Evolutionary conservation across 768 basidiomycete genomes (phyloP).

Genomic region (Gymnopilus junonius): DNA sequence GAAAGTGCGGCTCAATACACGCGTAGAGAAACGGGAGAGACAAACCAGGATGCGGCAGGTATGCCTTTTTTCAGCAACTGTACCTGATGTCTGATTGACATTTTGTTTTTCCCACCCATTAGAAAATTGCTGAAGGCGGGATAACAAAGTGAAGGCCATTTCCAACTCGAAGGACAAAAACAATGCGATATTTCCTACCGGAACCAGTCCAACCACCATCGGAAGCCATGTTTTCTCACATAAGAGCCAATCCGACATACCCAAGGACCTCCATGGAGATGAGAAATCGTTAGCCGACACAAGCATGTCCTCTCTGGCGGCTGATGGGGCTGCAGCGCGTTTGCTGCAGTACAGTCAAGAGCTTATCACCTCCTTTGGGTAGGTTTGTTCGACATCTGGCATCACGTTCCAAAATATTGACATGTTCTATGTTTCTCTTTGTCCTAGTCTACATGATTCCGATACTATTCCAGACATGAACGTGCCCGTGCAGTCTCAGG

Average conservation of each 20-base stretch:
- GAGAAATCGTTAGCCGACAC: slow-evolving; percentile 19
- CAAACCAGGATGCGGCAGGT: slow-evolving; percentile 18
- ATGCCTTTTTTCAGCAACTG: slow-evolving; percentile 11
- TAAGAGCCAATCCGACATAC: slow-evolving; percentile 5
- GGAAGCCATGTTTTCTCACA: slow-evolving; percentile 14
- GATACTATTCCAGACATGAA: not conserved
- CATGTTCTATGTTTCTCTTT: slow-evolving; percentile 19
- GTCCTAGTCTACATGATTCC: slow-evolving; percentile 13
- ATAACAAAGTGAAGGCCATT: slow-evolving; percentile 26
- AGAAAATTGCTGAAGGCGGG: slow-evolving; percentile 32
- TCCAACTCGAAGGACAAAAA: slow-evolving; percentile 1
- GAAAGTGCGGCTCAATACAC: slow-evolving; percentile 15
- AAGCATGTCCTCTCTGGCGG: slow-evolving; percentile 30
- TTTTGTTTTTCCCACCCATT: slow-evolving; percentile 11
- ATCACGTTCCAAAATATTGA: slow-evolving; percentile 2
- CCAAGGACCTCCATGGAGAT: slow-evolving; percentile 21
- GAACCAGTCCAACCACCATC: not conserved
- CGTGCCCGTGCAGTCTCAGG: not conserved
- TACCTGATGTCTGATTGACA: slow-evolving; percentile 25
- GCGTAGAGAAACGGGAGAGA: slow-evolving; percentile 16
- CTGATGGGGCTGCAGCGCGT: slow-evolving; percentile 46
- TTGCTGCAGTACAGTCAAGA: slow-evolving; percentile 55
- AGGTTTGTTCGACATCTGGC: slow-evolving; percentile 28
- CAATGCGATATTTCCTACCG: not conserved
- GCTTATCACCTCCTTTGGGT: slow-evolving; percentile 48